Evolutionary conservation across 1,284 basidiomycete species (phyloP).

Genomic region (Chiua sp.): DNA sequence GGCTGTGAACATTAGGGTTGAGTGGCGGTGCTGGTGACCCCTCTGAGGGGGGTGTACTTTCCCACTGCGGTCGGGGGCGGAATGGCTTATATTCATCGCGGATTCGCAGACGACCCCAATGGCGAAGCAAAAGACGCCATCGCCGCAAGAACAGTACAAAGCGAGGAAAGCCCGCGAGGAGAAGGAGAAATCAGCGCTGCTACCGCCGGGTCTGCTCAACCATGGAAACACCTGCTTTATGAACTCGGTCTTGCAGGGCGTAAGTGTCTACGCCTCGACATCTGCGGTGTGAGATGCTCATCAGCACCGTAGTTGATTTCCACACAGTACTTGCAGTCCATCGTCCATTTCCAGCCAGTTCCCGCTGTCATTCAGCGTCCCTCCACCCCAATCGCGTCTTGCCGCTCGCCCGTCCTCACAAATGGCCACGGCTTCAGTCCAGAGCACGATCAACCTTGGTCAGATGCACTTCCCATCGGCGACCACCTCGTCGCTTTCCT

Average conservation of each 20-base stretch:
- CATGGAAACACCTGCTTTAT: conserved; percentile 94
- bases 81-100: too few species aligned
- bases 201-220: conserved; percentile 81
- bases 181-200: conserved; percentile 56
- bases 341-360: conserved; percentile 60
- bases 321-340: conserved; percentile 63
- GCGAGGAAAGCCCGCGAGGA: conserved; percentile 66
- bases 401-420: conserved; percentile 67
- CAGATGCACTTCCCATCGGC: conserved; percentile 66
- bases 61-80: too few species aligned
- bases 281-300: neutral
- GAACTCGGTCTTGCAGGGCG: conserved; percentile 84
- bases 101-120: conserved; percentile 37
- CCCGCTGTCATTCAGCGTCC: conserved; percentile 45
- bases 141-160: conserved; percentile 67
- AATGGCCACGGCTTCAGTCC: conserved; percentile 64
- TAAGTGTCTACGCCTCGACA: conserved; percentile 37
- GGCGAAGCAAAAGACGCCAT: conserved; percentile 61
- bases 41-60: neutral
- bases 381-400: conserved; percentile 46
- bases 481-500: conserved; percentile 64
- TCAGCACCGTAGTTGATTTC: conserved; percentile 58
- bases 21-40: neutral
- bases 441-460: conserved; percentile 54
- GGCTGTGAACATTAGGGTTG: too few species aligned